phyloP scores from a whole-genome alignment of 352 stramenopile species.

The Elongisporangium anandrum region DNA sequence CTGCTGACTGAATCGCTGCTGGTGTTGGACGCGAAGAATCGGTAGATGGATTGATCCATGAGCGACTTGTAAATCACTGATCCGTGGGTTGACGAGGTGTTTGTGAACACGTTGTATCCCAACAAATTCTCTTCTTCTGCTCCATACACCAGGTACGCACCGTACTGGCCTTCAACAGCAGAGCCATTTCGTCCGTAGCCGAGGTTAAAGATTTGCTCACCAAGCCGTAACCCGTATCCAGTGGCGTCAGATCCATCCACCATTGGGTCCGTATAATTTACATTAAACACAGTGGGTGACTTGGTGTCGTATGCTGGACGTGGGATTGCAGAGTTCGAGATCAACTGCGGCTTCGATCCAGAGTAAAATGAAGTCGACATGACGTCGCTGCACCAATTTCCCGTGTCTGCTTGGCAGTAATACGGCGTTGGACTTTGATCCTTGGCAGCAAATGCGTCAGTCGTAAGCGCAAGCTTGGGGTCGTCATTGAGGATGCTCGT shows the following conservation, averaged over 20 bases:
- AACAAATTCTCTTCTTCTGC: conserved; percentile 37
- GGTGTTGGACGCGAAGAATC: conserved; percentile 36
- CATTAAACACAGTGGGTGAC: conserved; percentile 47
- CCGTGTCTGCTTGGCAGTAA: conserved; percentile 13
- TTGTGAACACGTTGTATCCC: conserved; percentile 64
- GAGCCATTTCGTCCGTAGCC: conserved; percentile 33
- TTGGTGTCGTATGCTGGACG: conserved; percentile 23
- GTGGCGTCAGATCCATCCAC: conserved; percentile 42
- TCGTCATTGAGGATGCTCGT: conserved; percentile 16
- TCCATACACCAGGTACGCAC: conserved; percentile 44
- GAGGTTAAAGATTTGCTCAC: conserved; percentile 43
- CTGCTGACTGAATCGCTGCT: conserved; percentile 10
- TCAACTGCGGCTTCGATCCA: conserved; percentile 19
- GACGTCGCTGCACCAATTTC: conserved; percentile 13
- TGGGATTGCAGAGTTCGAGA: conserved; percentile 13
- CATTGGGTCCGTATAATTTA: conserved; percentile 42
- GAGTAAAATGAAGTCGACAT: conserved; percentile 27
- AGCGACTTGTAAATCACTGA: conserved; percentile 59
- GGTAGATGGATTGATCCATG: conserved; percentile 57
- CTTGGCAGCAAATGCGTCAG: conserved; percentile 7
- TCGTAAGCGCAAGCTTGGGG: conserved; percentile 11
- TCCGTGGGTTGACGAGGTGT: conserved; percentile 51
- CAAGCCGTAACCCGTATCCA: conserved; percentile 38
- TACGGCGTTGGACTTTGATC: conserved; percentile 14
- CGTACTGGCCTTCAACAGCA: conserved; percentile 30